Evolutionary conservation across 768 basidiomycete species (phyloP).

Genomic region (Cubamyces sp.): DNA sequence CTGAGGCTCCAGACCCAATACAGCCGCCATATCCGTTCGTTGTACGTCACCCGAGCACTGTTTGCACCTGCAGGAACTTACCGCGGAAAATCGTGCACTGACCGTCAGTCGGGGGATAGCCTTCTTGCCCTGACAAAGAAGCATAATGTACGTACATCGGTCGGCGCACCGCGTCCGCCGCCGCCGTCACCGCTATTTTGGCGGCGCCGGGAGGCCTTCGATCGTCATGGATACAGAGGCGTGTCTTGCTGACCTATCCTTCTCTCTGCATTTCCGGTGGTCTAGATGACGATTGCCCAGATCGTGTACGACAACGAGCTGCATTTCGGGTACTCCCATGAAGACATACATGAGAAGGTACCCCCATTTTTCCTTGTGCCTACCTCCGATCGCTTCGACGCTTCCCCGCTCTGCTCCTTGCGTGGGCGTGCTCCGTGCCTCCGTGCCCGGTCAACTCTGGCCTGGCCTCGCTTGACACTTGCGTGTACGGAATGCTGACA

Average conservation of each 20-base stretch:
- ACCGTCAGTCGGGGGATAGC: slow-evolving; percentile 62
- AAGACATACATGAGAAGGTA: slow-evolving; percentile 77
- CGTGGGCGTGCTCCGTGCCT: not conserved
- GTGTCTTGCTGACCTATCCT: slow-evolving; percentile 3
- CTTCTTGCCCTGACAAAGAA: slow-evolving; percentile 75
- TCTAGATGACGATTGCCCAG: slow-evolving; percentile 89
- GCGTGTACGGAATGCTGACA: slow-evolving; percentile 1
- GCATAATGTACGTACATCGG: slow-evolving; percentile 68
- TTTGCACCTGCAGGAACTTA: not conserved
- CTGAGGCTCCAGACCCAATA: slow-evolving; percentile 37
- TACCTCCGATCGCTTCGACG: not conserved
- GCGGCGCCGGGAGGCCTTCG: slow-evolving; percentile 7
- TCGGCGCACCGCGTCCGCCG: not conserved
- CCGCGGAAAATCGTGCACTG: not conserved
- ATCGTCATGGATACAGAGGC: slow-evolving; percentile 21
- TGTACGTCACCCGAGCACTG: slow-evolving; percentile 23
- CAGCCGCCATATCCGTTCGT: slow-evolving; percentile 83
- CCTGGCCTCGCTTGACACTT: not conserved
- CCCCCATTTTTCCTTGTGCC: slow-evolving; percentile 12
- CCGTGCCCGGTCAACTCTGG: slow-evolving; percentile 2
- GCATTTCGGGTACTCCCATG: slow-evolving; percentile 75
- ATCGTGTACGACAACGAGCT: slow-evolving; percentile 93
- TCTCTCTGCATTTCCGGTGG: not conserved
- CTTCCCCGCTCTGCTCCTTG: not conserved
- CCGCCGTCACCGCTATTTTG: not conserved